These are phyloP conservation scores for Nannizzia gypsea DNA, from an alignment of 2,329 filamentous ascomycete species.

Conservation along the genomic window DNA sequence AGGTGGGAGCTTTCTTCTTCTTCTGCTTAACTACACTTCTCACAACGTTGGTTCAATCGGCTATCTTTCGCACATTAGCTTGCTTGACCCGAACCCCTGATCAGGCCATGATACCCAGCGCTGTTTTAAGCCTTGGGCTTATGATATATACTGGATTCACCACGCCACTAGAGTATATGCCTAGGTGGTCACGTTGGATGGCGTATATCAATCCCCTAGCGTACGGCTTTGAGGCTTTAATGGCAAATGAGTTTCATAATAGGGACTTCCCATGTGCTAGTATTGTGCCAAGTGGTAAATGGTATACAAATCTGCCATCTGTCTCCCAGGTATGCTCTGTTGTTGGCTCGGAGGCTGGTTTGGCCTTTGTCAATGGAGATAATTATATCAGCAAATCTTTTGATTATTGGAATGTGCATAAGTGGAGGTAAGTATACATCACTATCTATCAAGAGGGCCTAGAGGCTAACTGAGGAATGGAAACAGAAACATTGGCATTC, in stretches of 20 bases:
- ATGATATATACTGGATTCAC: slow-evolving; percentile 42
- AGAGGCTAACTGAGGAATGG: neutral
- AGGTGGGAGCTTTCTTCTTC: slow-evolving; percentile 69
- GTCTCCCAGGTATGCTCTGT: slow-evolving; percentile 44
- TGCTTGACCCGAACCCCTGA: slow-evolving; percentile 68
- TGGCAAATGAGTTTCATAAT: slow-evolving; percentile 69
- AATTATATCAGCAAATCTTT: slow-evolving; percentile 45
- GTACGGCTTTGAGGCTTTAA: slow-evolving; percentile 68
- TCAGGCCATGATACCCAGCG: slow-evolving; percentile 46
- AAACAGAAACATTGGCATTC: slow-evolving; percentile 52
- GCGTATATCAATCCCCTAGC: slow-evolving; percentile 67
- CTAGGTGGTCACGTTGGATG: slow-evolving; percentile 74
- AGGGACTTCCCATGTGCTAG: slow-evolving; percentile 45
- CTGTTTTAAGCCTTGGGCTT: slow-evolving; percentile 36
- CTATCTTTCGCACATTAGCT: slow-evolving; percentile 74
- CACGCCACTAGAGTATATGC: slow-evolving; percentile 48
- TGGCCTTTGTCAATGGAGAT: slow-evolving; percentile 45
- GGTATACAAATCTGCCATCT: slow-evolving; percentile 26
- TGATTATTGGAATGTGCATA: slow-evolving; percentile 46
- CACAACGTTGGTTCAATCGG: slow-evolving; percentile 66
- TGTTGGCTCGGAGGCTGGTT: slow-evolving; percentile 46
- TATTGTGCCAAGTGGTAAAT: slow-evolving; percentile 32
- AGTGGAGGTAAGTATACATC: slow-evolving; percentile 39
- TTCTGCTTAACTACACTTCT: slow-evolving; percentile 66
- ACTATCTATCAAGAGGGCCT: neutral